phyloP scores from a whole-genome alignment of 2,329 filamentous ascomycete genomes.

The Aspergillus uvarum region DNA sequence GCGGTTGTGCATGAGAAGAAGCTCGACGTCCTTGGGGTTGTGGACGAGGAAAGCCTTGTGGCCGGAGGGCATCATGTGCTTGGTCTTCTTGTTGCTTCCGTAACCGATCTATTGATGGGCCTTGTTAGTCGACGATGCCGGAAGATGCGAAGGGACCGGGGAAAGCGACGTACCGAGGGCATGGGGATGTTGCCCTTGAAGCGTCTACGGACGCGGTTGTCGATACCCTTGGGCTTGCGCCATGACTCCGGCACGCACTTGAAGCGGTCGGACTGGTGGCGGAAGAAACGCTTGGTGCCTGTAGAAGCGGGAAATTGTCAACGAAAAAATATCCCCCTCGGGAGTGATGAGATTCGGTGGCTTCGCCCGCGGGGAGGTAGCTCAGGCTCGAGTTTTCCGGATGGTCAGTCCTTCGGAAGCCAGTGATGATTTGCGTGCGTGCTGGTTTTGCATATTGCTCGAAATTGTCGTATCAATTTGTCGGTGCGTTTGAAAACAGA shows the following conservation, averaged over 20 bases:
- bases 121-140: conserved; percentile 10
- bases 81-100: conserved; percentile 99
- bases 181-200: conserved; percentile 95
- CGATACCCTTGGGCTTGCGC: conserved; percentile 99
- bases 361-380: neutral
- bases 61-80: conserved; percentile 97
- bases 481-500: neutral
- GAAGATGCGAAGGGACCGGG: too few species aligned
- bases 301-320: conserved; percentile 29
- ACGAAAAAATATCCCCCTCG: neutral
- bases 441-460: neutral
- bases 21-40: conserved; percentile 93
- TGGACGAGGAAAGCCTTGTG: conserved; percentile 99
- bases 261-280: conserved; percentile 97
- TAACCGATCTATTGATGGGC: conserved; percentile 76
- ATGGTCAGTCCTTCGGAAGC: neutral
- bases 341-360: neutral
- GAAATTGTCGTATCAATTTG: neutral
- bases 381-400: neutral
- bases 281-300: conserved; percentile 93
- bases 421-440: neutral
- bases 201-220: conserved; percentile 94
- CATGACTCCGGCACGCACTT: conserved; percentile 86
- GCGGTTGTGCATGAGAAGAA: conserved; percentile 99
- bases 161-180: conserved; percentile 79